phyloP scores from a whole-genome alignment of 2,329 filamentous ascomycete genomes.

The Aspergillus sp. region DNA sequence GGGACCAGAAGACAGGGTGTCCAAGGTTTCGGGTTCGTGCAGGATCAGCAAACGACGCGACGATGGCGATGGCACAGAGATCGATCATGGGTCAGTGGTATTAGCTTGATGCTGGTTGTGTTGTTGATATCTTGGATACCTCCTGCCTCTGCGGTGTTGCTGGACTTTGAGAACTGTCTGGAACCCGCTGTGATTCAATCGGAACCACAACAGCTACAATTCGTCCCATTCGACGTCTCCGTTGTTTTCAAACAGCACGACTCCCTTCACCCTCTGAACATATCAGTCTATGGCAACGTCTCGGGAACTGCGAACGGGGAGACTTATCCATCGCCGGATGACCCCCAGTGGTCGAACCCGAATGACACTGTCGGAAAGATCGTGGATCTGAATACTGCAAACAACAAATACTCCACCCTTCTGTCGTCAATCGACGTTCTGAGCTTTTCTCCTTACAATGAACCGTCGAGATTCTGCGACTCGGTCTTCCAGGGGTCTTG shows the following conservation, averaged over 20 bases:
- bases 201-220: slow-evolving; percentile 69
- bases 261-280: slow-evolving; percentile 65
- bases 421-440: slow-evolving; percentile 71
- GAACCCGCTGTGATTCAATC: slow-evolving; percentile 59
- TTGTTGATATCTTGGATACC: slow-evolving; percentile 26
- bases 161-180: slow-evolving; percentile 86
- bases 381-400: slow-evolving; percentile 58
- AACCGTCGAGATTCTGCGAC: slow-evolving; percentile 66
- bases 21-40: slow-evolving; percentile 9
- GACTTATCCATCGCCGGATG: slow-evolving; percentile 61
- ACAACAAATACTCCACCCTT: slow-evolving; percentile 70
- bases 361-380: slow-evolving; percentile 75
- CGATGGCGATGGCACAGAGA: slow-evolving; percentile 19
- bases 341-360: slow-evolving; percentile 63
- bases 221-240: slow-evolving; percentile 72
- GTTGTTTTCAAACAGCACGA: slow-evolving; percentile 69
- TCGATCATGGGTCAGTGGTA: slow-evolving; percentile 14
- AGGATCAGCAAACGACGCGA: slow-evolving; percentile 24
- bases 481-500: slow-evolving; percentile 63
- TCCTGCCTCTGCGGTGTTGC: slow-evolving; percentile 63
- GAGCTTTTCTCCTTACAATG: slow-evolving; percentile 69
- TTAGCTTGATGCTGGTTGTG: slow-evolving; percentile 23
- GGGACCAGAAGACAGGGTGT: slow-evolving; percentile 14
- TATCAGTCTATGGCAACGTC: slow-evolving; percentile 90
- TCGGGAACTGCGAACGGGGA: slow-evolving; percentile 63